Evolutionary conservation across 768 basidiomycete genomes (phyloP).

Genomic region (Suillus spraguei): DNA sequence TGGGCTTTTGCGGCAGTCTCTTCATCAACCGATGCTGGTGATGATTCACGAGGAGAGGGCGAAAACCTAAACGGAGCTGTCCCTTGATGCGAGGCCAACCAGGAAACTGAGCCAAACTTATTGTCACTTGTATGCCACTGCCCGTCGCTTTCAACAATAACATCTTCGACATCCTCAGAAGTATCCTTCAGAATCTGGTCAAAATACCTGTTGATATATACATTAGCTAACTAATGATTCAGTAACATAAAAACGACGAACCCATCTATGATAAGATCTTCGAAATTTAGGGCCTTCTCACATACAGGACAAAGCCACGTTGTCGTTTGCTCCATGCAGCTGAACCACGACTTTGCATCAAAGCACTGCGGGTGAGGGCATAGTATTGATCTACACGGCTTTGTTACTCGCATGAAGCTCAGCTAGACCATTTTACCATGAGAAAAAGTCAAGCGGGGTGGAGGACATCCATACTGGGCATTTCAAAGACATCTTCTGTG

Average conservation of each 20-base stretch:
- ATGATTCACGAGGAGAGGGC: conserved; percentile 32
- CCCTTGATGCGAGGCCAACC: conserved; percentile 62
- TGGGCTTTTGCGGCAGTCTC: conserved; percentile 40
- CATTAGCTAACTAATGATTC: not conserved
- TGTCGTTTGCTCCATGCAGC: conserved; percentile 94
- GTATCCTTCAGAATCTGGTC: conserved; percentile 80
- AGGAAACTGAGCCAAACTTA: conserved; percentile 74
- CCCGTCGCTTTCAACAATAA: conserved; percentile 91
- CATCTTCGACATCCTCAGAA: conserved; percentile 84
- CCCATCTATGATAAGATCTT: conserved; percentile 93
- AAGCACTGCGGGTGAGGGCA: conserved; percentile 96
- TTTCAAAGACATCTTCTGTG: conserved; percentile 88
- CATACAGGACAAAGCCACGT: conserved; percentile 97
- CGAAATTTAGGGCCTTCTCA: conserved; percentile 72
- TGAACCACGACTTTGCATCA: conserved; percentile 92
- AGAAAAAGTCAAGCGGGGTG: conserved; percentile 8
- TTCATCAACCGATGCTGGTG: conserved; percentile 32
- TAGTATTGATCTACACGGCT: conserved; percentile 82
- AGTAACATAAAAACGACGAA: conserved; percentile 36
- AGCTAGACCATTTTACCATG: conserved; percentile 47
- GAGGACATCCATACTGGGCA: conserved; percentile 71
- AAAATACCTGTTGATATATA: conserved; percentile 64
- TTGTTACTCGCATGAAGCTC: conserved; percentile 82
- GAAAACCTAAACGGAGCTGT: conserved; percentile 22
- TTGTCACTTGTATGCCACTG: conserved; percentile 95